Evolutionary conservation across 345 rosid genomes (phyloP).

Genomic region (Camelina laxa): DNA sequence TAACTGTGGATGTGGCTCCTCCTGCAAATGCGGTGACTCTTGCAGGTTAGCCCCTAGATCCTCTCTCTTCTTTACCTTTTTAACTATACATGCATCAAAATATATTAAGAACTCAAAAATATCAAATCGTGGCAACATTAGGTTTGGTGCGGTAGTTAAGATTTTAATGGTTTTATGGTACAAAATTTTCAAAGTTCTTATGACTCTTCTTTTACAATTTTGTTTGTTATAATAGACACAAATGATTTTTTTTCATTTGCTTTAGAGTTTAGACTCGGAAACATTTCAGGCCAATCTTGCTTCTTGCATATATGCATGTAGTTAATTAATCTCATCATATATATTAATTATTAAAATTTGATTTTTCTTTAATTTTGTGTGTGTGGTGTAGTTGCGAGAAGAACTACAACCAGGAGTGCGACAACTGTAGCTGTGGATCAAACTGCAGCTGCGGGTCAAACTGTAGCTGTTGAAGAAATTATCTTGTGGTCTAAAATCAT

Average conservation of each 20-base stretch:
- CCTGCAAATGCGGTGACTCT: slow-evolving; percentile 51
- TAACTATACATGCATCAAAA: not conserved
- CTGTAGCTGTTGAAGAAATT: slow-evolving; percentile 48
- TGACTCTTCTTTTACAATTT: not conserved
- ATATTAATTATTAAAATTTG: not conserved
- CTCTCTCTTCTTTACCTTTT: not conserved
- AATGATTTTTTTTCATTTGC: not conserved
- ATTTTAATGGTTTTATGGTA: not conserved
- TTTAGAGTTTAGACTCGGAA: not conserved
- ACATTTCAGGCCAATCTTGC: not conserved
- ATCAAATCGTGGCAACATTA: not conserved
- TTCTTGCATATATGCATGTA: not conserved
- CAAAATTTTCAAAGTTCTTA: not conserved
- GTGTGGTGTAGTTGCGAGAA: slow-evolving; percentile 45
- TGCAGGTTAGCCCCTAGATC: slow-evolving; percentile 41
- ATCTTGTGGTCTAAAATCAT: slow-evolving; percentile 12
- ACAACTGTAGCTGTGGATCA: slow-evolving; percentile 71
- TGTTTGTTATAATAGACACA: not conserved
- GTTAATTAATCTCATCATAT: slow-evolving; percentile 3
- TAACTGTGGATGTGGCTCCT: slow-evolving; percentile 53
- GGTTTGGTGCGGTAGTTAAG: not conserved
- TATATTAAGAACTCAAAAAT: not conserved
- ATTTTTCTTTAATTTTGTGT: not conserved
- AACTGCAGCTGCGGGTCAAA: slow-evolving; percentile 67
- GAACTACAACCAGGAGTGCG: slow-evolving; percentile 45